Evolutionary conservation across 2,329 filamentous ascomycete species (phyloP), one percentile per base, ranked within the genome.

Genomic region (Pseudocercospora crystallina): DNA sequence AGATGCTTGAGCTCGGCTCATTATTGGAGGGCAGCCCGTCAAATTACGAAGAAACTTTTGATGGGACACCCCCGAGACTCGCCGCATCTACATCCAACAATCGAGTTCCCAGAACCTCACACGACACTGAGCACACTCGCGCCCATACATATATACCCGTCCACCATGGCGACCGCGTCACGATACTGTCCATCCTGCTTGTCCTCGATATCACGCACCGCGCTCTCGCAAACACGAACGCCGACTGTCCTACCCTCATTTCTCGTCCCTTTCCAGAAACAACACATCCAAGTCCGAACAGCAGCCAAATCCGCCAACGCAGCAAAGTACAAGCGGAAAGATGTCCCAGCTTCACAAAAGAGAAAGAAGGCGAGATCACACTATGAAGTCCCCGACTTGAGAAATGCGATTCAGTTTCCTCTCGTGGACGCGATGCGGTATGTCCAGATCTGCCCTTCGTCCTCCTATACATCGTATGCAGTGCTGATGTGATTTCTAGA

Each of bases 381-480:
- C 30, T 90, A 84, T 68, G 80, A 83, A 58, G 76, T 79, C 51
- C 78, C 79, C 56, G 77, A 84, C 56, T 70, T 92, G 57, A 80
- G 80, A 56, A 76, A 83, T 58, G 80, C 83, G 37, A 78, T 89
- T 32, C 85, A 88, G 65, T 96, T 87, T 66, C 82, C 90, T 1
- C 78, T 99, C 30, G 87, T 89, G 60, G 94, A 99, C 76, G 95
- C 94, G 12, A 94, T 99, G 83, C 83, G 91, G 89, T 90, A 66
- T 30, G 54, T 39, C 10, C 13, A 12, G 29, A 1, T 54, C 38
- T 34, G 41, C 20, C 37, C 29, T 32, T 13, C 8, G 10, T 12
- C 41, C 13, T 30, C 42, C 11, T 26, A 26, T 44, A 20, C 29
- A 15, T 45, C 48, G 30, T 52, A 29, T 9, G 15, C 9, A 11